Percentiles rank a stretch among this genome's conserved stretches.
Conservation (phyloP, 352 stramenopile genomes). For the Pythium brachiatum region DNA sequence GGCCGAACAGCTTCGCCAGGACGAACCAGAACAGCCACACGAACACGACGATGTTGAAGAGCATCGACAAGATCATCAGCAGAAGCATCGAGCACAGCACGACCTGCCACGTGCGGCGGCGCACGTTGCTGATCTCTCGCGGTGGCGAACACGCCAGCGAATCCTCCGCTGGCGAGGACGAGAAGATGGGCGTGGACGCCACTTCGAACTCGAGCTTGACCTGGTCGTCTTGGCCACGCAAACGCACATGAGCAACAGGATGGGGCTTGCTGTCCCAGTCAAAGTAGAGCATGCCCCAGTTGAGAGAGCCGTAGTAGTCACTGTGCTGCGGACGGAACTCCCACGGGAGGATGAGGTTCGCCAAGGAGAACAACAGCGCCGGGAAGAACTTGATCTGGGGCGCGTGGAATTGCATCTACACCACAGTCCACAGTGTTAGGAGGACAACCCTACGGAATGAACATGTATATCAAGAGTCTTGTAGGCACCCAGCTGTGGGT, state of each 20-base stretch:
- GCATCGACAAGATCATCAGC: constrained; percentile 49
- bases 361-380: constrained; percentile 63
- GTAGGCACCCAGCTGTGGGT: constrained; percentile 89
- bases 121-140: constrained; percentile 33
- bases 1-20: constrained; percentile 34
- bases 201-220: constrained; percentile 73
- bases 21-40: constrained; percentile 68
- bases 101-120: constrained; percentile 39
- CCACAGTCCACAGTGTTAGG: background rate
- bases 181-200: constrained; percentile 39
- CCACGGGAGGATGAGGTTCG: constrained; percentile 75
- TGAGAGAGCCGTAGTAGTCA: constrained; percentile 85
- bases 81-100: constrained; percentile 36
- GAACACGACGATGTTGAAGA: constrained; percentile 48
- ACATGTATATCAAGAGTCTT: background rate
- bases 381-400: constrained; percentile 52
- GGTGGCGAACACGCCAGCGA: constrained; percentile 44
- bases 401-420: constrained; percentile 72
- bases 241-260: constrained; percentile 56
- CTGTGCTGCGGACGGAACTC: constrained; percentile 62
- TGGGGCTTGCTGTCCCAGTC: constrained; percentile 70
- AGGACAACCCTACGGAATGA: too few species aligned
- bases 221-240: constrained; percentile 54
- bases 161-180: constrained; percentile 41
- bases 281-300: constrained; percentile 93